Evolutionary conservation across 2,329 filamentous ascomycete genomes (phyloP).

Genomic region (Blastomyces silverae): DNA sequence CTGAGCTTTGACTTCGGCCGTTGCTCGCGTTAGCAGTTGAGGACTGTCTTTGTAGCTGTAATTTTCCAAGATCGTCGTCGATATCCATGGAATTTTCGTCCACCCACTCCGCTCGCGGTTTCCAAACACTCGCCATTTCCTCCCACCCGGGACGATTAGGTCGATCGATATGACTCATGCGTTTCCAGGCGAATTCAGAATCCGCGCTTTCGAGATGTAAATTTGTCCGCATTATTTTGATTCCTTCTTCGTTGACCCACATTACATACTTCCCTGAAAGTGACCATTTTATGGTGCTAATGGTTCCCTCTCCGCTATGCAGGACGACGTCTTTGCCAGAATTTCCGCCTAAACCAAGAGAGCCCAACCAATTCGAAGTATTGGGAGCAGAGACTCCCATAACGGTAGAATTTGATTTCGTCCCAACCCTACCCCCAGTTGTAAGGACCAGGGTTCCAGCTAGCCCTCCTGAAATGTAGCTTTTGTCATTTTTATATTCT

Average conservation of each 20-base stretch:
- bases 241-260: constrained; percentile 94
- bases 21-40: constrained; percentile 20
- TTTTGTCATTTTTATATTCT: constrained; percentile 81
- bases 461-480: constrained; percentile 83
- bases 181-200: constrained; percentile 82
- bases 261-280: constrained; percentile 83
- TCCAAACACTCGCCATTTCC: constrained; percentile 95
- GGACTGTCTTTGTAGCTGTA: constrained; percentile 28
- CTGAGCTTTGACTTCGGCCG: constrained; percentile 20
- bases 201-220: constrained; percentile 69
- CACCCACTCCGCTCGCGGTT: constrained; percentile 85
- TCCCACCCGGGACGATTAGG: constrained; percentile 86
- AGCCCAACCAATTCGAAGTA: constrained; percentile 84
- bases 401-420: constrained; percentile 77
- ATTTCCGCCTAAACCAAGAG: constrained; percentile 70
- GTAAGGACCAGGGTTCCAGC: constrained; percentile 85
- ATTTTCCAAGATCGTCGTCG: constrained; percentile 50
- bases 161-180: constrained; percentile 84
- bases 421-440: constrained; percentile 67
- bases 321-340: constrained; percentile 78
- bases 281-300: constrained; percentile 92
- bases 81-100: constrained; percentile 72
- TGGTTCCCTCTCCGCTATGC: constrained; percentile 85
- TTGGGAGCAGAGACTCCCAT: constrained; percentile 63
- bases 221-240: constrained; percentile 95